Evolutionary conservation across 768 basidiomycete genomes (phyloP).

Genomic region (Mycena latifolia): DNA sequence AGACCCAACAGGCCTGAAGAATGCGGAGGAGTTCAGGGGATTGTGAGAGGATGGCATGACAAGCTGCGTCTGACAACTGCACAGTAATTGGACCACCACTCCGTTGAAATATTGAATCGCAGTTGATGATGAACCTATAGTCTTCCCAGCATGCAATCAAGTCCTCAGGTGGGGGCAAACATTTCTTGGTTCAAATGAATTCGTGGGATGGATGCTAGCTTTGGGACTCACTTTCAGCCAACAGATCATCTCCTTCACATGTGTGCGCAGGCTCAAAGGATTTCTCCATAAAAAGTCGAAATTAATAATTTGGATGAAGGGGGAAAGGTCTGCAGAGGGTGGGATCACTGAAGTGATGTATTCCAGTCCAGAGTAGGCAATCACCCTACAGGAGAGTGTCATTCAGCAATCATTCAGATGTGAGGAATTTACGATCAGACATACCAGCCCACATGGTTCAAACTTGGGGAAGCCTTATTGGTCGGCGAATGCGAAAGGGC

Average conservation of each 20-base stretch:
- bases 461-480: background rate
- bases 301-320: too few species aligned
- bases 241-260: too few species aligned
- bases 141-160: background rate
- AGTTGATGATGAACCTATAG: background rate
- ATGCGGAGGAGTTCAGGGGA: slow-evolving; percentile 1
- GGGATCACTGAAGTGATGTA: background rate
- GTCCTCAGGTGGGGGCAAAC: background rate
- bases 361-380: background rate
- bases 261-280: too few species aligned
- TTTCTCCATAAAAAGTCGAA: too few species aligned
- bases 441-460: background rate
- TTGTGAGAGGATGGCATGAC: background rate
- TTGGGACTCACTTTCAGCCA: too few species aligned
- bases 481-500: too few species aligned
- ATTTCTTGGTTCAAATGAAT: background rate
- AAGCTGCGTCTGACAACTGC: background rate
- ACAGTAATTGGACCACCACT: too few species aligned
- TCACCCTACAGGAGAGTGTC: background rate
- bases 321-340: too few species aligned
- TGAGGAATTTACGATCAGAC: too few species aligned
- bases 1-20: background rate
- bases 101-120: background rate
- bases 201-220: background rate
- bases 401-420: background rate